These are phyloP conservation scores for Leptographium radiaticola DNA, from an alignment of 2,329 filamentous ascomycete genomes.

Conservation along the genomic window DNA sequence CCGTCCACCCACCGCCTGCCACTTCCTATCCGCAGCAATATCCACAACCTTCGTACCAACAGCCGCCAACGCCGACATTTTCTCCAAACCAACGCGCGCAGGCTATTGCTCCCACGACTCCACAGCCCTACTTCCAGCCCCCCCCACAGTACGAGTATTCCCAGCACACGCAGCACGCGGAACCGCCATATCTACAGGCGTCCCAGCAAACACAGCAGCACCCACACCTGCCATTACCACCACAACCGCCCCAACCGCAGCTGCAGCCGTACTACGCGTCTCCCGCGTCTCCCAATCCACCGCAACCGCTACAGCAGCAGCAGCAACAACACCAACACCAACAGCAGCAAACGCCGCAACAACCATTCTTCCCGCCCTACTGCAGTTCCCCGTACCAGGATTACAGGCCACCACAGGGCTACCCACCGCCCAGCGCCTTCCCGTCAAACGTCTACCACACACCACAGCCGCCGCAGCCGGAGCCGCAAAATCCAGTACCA, in stretches of 20 bases:
- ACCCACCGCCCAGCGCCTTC: conserved; percentile 2
- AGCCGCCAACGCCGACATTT: conserved; percentile 5
- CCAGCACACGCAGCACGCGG: conserved; percentile 2
- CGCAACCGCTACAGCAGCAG: neutral
- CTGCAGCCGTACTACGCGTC: neutral
- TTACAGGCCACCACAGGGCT: conserved; percentile 1
- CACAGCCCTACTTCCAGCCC: conserved; percentile 11
- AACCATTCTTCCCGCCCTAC: conserved; percentile 1
- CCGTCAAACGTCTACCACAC: neutral
- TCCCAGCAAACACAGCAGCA: conserved; percentile 5
- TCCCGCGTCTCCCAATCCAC: neutral
- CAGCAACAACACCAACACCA: neutral
- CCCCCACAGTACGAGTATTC: conserved; percentile 6
- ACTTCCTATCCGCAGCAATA: conserved; percentile 16
- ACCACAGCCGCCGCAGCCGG: conserved; percentile 8
- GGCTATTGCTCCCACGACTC: conserved; percentile 3
- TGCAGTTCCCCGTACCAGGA: conserved; percentile 2
- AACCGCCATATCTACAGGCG: conserved; percentile 6
- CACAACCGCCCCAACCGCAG: neutral
- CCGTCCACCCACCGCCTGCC: conserved; percentile 15
- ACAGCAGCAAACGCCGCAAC: neutral
- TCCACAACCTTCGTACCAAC: conserved; percentile 10
- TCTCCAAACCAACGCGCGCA: conserved; percentile 6
- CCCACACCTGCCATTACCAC: neutral
- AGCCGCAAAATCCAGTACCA: conserved; percentile 2